Evolutionary conservation across 352 stramenopile species (phyloP).

Genomic region (Pythium pyrilobum): DNA sequence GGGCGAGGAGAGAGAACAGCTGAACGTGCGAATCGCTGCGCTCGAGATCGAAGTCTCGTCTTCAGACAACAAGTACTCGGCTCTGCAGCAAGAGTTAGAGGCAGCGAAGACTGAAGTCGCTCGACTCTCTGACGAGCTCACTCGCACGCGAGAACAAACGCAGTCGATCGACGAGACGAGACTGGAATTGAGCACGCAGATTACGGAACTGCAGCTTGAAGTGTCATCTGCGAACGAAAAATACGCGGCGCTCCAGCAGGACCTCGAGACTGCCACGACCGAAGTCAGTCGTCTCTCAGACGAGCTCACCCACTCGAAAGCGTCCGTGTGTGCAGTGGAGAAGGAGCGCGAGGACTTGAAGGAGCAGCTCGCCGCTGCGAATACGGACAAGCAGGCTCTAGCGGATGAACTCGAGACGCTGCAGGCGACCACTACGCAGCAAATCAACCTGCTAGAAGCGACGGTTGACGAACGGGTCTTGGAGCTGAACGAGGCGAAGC

Average conservation of each 20-base stretch:
- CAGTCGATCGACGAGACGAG: neutral
- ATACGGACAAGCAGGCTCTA: conserved; percentile 2
- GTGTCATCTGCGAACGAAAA: neutral
- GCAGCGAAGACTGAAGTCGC: neutral
- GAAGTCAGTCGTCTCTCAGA: neutral
- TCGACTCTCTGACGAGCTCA: neutral
- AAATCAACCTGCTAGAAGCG: conserved; percentile 7
- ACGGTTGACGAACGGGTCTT: conserved; percentile 50
- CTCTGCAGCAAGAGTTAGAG: conserved; percentile 1
- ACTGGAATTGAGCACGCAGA: too few species aligned
- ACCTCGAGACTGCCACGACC: neutral
- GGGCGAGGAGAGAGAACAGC: neutral
- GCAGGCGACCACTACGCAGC: conserved; percentile 3
- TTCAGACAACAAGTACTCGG: neutral
- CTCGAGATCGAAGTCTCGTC: conserved; percentile 15
- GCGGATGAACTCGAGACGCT: conserved; percentile 1
- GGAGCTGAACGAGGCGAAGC: conserved; percentile 51
- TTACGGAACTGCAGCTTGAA: conserved; percentile 26
- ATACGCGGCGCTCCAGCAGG: neutral
- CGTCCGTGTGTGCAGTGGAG: neutral
- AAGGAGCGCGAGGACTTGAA: neutral
- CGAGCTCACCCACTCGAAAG: neutral
- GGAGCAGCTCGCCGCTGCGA: neutral
- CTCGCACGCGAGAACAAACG: neutral
- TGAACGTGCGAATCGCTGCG: too few species aligned